Evolutionary conservation across 2,329 filamentous ascomycete genomes (phyloP), one percentile per base, ranked within the genome.

Genomic region (Alternaria sp.): DNA sequence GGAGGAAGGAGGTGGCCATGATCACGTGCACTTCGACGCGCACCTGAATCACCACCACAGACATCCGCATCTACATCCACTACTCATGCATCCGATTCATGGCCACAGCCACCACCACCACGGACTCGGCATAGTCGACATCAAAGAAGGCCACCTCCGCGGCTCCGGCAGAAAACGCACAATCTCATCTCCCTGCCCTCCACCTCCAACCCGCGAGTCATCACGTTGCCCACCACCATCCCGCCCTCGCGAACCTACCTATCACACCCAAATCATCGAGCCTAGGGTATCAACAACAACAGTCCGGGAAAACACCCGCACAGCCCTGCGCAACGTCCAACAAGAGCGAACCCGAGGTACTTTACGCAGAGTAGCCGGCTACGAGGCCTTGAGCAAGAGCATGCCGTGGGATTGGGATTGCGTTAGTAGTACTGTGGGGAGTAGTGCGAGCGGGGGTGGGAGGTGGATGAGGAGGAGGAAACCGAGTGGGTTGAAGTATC

Each of bases 391-490:
- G n/a, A 71, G 75, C 1, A 63, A 52, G 26, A 67, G 74, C 32
- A 71, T 76, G 4, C 76, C 76, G 9, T 78, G 76, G 74, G 69
- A 73, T 57, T 78, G 76, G 76, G 76, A 78, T 25, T 77, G 75
- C 30, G 66, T 78, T 12, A 77, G 74, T 55, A 78, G 74, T 56
- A 69, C 69, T 1, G 68, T 64, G 4, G 69, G 67, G 4, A 73
- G 72, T 44, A 62, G 62, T 40, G 55, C 52, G 10, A 46, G 63
- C 8, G 60, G 56, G 0, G 54, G 62, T 5, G 56, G 67, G 19
- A 64, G 43, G 26, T 62, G 60, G 57, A 57, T 54, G 9, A 57
- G 55, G 61, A 62, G 57, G 51, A 60, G 61, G 46, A 50, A 30
- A 23, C 54, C 52, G 17, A 50, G 62, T n/a, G 65, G 64, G 6